Evolutionary conservation across 345 rosid species (phyloP).

Genomic region (Stellera chamaejasme): DNA sequence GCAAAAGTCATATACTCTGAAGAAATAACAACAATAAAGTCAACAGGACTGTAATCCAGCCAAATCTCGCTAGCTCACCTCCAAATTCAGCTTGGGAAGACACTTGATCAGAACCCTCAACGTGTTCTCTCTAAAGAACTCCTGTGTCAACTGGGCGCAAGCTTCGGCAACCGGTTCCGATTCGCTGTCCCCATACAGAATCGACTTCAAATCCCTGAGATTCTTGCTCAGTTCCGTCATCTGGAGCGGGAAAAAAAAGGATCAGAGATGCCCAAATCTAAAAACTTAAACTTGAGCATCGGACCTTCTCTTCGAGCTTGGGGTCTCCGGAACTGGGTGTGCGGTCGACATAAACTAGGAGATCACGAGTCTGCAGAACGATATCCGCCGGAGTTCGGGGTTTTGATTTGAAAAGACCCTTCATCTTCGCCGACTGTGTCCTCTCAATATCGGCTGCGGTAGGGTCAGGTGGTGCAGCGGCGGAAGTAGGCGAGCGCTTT

Average conservation of each 20-base stretch:
- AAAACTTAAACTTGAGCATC: neutral
- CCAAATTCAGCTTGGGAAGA: conserved; percentile 83
- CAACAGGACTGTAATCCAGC: neutral
- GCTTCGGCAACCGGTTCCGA: conserved; percentile 94
- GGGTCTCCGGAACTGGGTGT: conserved; percentile 35
- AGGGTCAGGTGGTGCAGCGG: conserved; percentile 17
- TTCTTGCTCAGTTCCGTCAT: conserved; percentile 74
- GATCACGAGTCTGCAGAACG: conserved; percentile 87
- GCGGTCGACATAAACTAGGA: conserved; percentile 47
- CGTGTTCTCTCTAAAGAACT: conserved; percentile 83
- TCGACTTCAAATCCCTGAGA: conserved; percentile 74
- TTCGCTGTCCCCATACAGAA: conserved; percentile 94
- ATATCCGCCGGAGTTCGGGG: conserved; percentile 80
- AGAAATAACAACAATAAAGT: conserved; percentile 7
- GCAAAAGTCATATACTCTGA: conserved; percentile 18
- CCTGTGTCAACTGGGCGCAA: conserved; percentile 86
- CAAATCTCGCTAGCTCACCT: conserved; percentile 34
- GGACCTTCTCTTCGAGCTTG: conserved; percentile 67
- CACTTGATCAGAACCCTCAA: conserved; percentile 60
- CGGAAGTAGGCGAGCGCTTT: conserved; percentile 27
- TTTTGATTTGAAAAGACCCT: conserved; percentile 81
- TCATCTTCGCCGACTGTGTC: conserved; percentile 34
- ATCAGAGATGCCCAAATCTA: neutral
- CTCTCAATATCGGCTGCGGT: conserved; percentile 10
- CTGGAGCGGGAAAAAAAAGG: conserved; percentile 23